Conservation (phyloP, 2,329 filamentous ascomycete species). For the Botrytis byssoidea region DNA sequence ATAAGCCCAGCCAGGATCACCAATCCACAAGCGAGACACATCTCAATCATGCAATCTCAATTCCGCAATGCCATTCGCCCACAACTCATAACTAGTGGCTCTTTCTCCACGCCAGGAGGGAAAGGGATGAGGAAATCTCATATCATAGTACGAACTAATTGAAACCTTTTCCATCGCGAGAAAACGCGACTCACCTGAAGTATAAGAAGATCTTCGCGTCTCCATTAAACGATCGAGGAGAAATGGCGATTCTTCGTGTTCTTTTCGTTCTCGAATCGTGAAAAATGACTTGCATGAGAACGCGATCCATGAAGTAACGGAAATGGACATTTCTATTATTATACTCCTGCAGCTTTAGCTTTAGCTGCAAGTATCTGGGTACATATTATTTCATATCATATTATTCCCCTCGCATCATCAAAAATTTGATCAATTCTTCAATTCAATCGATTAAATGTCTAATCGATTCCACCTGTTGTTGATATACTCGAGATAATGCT, state of each 20-base stretch:
- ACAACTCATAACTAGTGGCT: not conserved
- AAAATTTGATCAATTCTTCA: not conserved
- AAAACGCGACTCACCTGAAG: not conserved
- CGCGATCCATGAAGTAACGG: not conserved
- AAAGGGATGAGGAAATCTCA: not conserved
- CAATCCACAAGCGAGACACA: not conserved
- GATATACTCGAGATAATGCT: not conserved
- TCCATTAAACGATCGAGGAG: not conserved
- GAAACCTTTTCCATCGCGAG: not conserved
- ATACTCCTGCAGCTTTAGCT: not conserved
- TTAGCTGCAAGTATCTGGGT: not conserved
- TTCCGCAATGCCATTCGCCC: not conserved
- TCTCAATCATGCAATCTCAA: constrained; percentile 10
- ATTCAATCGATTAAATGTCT: not conserved
- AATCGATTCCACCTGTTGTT: not conserved
- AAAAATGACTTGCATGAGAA: not conserved
- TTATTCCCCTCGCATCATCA: not conserved
- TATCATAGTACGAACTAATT: not conserved
- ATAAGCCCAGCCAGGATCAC: not conserved
- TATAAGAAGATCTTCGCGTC: not conserved
- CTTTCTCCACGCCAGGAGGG: not conserved
- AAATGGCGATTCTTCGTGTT: not conserved
- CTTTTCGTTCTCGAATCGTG: not conserved
- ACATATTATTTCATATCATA: not conserved
- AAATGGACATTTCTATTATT: not conserved